Evolutionary conservation across 2,329 filamentous ascomycete species (phyloP).

Genomic region (Aureobasidium subglaciale): DNA sequence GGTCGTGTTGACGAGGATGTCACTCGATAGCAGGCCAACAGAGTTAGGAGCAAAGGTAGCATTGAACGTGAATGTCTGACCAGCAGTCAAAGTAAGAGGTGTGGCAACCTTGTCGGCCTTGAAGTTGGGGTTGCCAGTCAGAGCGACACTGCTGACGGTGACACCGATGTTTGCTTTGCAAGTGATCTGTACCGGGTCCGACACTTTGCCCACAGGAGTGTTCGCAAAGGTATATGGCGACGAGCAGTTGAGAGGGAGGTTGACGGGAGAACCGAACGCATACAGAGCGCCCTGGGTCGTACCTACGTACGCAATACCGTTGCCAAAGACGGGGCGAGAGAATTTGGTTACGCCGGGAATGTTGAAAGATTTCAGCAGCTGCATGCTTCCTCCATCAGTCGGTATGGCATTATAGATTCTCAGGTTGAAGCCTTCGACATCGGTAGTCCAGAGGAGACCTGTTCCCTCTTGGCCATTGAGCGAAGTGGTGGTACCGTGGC

Average conservation of each 20-base stretch:
- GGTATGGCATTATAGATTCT: conserved; percentile 46
- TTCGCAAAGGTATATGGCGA: conserved; percentile 43
- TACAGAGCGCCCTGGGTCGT: conserved; percentile 47
- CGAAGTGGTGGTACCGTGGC: conserved; percentile 51
- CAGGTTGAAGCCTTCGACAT: conserved; percentile 48
- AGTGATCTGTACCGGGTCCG: conserved; percentile 32
- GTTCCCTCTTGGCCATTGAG: conserved; percentile 48
- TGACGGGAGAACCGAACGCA: conserved; percentile 50
- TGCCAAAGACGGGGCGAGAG: conserved; percentile 50
- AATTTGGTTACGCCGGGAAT: conserved; percentile 50
- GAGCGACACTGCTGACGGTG: conserved; percentile 34
- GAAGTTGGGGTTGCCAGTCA: conserved; percentile 36
- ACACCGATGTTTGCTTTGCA: conserved; percentile 44
- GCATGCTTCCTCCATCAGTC: conserved; percentile 32
- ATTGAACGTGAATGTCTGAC: conserved; percentile 31
- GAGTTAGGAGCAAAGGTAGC: conserved; percentile 40
- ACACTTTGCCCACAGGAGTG: conserved; percentile 35
- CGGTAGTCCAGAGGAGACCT: conserved; percentile 50
- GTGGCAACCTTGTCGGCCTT: conserved; percentile 26
- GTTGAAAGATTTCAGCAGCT: conserved; percentile 45
- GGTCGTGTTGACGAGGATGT: conserved; percentile 43
- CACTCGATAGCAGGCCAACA: conserved; percentile 44
- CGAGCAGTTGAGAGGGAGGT: conserved; percentile 48
- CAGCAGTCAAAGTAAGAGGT: conserved; percentile 31
- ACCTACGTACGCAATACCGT: conserved; percentile 50